Evolutionary conservation across 2,329 filamentous ascomycete genomes (phyloP), one percentile per base, ranked within the genome.

Genomic region (Stromatinia cepivora): DNA sequence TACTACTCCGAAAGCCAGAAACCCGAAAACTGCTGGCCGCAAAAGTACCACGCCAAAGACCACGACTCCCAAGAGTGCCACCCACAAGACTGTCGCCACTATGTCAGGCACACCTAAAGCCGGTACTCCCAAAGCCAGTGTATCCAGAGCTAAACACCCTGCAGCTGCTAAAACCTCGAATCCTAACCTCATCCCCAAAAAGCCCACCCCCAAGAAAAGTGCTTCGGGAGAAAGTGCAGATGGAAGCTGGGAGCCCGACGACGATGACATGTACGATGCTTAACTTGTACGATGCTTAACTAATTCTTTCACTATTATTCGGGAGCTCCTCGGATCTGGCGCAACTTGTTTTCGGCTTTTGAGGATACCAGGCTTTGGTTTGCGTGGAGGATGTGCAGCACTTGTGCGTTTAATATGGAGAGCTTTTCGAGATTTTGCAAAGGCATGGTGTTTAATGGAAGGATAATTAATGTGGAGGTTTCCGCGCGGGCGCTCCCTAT

Each of bases 251-350:
- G 25, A 61, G 17, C 42, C 57, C 13, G 39, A 46, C 4, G 59
- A 36, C 2, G 31, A 63, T 11, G 31, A 50, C 15, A 6, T 25
- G 9, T 15, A 36, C 13, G 31, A 2, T 7, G 20, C 11, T 7
- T 20, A 20, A 31, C 15, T 20, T 15, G 7, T 22, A 31, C 10
- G 25, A 2, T 4, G 15, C 5, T 10, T n/a, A 15, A 36, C 13
- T 15, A 17, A 3, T n/a, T 3, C 2, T 17, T 22, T 2, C 0
- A 2, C n/a, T 7, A 7, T 10, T 2, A 20, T 2, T 28, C 22
- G 1, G 45, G 9, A 13, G 8, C 28, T 8, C 0, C 28, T 28
- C 13, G n/a, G 13, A 63, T 39, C 8, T 10, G 8, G 31, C 46
- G 46, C 15, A 25, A 57, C 17, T 39, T n/a, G 7, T 8, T 28